phyloP scores from a whole-genome alignment of 1,284 basidiomycete genomes.

The Trichosporon sp. region DNA sequence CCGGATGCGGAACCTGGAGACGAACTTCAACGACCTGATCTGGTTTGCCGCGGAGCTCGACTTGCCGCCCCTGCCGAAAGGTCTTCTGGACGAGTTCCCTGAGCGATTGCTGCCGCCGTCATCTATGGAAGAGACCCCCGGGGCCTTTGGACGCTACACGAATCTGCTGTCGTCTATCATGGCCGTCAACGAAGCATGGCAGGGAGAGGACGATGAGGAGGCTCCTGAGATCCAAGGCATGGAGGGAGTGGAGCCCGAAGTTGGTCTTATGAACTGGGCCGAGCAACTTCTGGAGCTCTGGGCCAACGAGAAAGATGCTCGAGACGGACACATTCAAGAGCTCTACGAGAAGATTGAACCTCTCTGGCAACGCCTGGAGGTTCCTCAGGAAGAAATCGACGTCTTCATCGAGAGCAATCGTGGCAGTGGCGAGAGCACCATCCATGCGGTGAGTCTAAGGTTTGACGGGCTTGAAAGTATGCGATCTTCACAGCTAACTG shows the following conservation, averaged over 20 bases:
- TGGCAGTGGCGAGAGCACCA: constrained; percentile 40
- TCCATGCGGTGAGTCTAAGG: constrained; percentile 36
- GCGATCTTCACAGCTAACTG: background rate
- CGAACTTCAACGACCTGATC: constrained; percentile 36
- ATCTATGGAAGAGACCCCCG: constrained; percentile 31
- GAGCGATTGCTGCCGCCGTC: constrained; percentile 29
- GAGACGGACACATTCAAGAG: constrained; percentile 43
- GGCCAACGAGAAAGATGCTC: constrained; percentile 32
- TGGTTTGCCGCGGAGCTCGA: constrained; percentile 45
- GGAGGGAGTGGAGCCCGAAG: constrained; percentile 44
- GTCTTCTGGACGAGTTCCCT: constrained; percentile 25
- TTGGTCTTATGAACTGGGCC: constrained; percentile 41
- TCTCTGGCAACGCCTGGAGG: constrained; percentile 40
- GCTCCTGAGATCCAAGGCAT: constrained; percentile 31
- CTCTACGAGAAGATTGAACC: constrained; percentile 47
- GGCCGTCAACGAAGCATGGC: constrained; percentile 20
- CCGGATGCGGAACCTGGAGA: constrained; percentile 31
- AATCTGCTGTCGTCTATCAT: constrained; percentile 27
- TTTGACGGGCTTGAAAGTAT: background rate
- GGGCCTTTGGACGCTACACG: constrained; percentile 31
- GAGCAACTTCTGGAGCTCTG: constrained; percentile 38
- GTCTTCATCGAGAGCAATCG: constrained; percentile 45
- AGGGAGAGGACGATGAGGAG: constrained; percentile 29
- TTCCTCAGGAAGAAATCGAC: constrained; percentile 43
- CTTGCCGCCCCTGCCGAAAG: constrained; percentile 28